Evolutionary conservation across 2,329 filamentous ascomycete species (phyloP).

Genomic region (Zelopaecilomyces penicillatus): DNA sequence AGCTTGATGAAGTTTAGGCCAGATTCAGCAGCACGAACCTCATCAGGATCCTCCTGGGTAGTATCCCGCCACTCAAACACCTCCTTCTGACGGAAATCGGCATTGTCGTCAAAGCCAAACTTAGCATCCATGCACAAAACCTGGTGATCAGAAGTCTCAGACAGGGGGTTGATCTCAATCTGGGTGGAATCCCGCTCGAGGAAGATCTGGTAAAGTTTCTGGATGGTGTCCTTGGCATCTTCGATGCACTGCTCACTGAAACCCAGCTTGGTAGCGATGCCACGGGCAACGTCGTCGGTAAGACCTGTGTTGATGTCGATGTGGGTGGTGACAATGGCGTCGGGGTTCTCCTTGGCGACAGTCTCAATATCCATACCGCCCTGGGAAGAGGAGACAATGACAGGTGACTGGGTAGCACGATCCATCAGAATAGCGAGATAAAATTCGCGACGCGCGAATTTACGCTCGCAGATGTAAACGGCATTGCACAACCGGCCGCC

Average conservation of each 20-base stretch:
- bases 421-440: constrained; percentile 99
- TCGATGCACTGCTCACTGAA: constrained; percentile 98
- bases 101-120: constrained; percentile 97
- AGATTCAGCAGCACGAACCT: constrained; percentile 91
- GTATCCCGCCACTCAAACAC: constrained; percentile 90
- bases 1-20: constrained; percentile 99
- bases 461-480: constrained; percentile 99
- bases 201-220: constrained; percentile 99
- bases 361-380: constrained; percentile 99
- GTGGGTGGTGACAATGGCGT: constrained; percentile 88
- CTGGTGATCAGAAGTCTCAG: constrained; percentile 95
- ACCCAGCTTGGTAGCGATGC: constrained; percentile 83
- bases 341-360: constrained; percentile 94
- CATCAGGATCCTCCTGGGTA: constrained; percentile 92
- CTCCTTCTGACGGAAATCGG: constrained; percentile 96
- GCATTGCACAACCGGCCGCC: constrained; percentile 88
- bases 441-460: constrained; percentile 97
- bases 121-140: constrained; percentile 99
- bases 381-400: constrained; percentile 96
- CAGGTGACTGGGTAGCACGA: constrained; percentile 78
- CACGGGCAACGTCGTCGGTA: constrained; percentile 86
- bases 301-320: constrained; percentile 93
- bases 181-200: constrained; percentile 97
- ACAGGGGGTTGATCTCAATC: constrained; percentile 99
- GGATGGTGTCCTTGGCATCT: constrained; percentile 90